Percentiles rank a stretch among this genome's conserved stretches.
Evolutionary conservation across 2,329 filamentous ascomycete genomes (phyloP).

Genomic region (Venturiaceae sp.): DNA sequence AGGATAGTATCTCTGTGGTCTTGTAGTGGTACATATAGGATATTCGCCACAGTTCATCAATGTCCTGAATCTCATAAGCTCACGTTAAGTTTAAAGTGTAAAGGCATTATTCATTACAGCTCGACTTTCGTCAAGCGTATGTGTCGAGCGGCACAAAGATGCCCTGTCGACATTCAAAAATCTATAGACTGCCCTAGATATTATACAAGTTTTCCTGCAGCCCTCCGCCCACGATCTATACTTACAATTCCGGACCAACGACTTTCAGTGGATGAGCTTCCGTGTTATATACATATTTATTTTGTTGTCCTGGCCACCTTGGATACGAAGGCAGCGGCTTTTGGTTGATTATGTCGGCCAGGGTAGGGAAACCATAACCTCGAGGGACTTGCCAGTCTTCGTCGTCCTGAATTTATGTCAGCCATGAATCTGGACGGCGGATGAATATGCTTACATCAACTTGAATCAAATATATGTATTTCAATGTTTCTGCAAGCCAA

Average conservation of each 20-base stretch:
- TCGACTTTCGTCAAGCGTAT: neutral
- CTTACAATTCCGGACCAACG: neutral
- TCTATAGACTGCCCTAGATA: neutral
- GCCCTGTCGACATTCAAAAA: no score
- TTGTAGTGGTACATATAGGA: no score
- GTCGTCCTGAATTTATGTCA: slow-evolving; percentile 30
- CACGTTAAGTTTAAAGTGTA: no score
- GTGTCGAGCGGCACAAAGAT: neutral
- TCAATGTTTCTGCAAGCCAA: slow-evolving; percentile 78
- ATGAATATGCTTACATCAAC: slow-evolving; percentile 27
- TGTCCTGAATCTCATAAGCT: no score
- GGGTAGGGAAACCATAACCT: neutral
- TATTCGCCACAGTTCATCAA: no score
- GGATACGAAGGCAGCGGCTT: neutral
- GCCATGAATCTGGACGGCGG: no score
- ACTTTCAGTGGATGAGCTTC: slow-evolving; percentile 10
- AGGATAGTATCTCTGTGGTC: no score
- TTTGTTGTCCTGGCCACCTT: slow-evolving; percentile 22
- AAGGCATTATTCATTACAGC: neutral
- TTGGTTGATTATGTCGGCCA: neutral
- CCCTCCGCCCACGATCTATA: neutral
- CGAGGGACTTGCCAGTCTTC: slow-evolving; percentile 45
- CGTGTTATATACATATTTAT: slow-evolving; percentile 10
- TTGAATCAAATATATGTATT: slow-evolving; percentile 70
- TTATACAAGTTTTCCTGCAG: neutral